Percentiles rank a stretch among this genome's conserved stretches.
phyloP scores from a whole-genome alignment of 257 asterid species.

The Leonotis leonurus region DNA sequence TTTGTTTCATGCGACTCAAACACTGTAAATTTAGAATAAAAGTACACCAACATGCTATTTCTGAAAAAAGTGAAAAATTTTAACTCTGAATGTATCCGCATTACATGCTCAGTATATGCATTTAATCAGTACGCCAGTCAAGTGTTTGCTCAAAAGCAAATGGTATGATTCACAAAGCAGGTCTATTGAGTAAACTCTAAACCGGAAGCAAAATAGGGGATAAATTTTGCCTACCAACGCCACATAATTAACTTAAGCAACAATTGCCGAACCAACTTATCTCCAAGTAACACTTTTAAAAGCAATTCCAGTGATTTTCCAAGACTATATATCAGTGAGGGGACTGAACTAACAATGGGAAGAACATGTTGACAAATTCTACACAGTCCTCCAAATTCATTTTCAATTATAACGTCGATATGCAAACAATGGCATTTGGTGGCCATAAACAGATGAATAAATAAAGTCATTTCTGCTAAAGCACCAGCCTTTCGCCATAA shows the following conservation, averaged over 20 bases:
- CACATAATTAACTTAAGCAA: background rate
- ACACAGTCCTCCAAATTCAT: background rate
- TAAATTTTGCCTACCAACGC: background rate
- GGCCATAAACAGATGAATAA: background rate
- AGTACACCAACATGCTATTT: background rate
- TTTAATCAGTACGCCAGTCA: background rate
- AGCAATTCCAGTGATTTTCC: background rate
- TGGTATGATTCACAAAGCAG: background rate
- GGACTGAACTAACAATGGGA: background rate
- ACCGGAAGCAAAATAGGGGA: background rate
- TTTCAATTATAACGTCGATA: background rate
- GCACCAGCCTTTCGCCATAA: background rate
- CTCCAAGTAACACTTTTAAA: background rate
- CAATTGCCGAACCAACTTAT: background rate
- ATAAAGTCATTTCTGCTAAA: background rate
- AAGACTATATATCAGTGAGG: background rate
- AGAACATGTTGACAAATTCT: background rate
- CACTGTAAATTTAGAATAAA: background rate
- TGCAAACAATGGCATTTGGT: background rate
- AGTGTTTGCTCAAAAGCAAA: background rate
- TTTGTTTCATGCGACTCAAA: slow-evolving; percentile 17
- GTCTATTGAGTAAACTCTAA: background rate
- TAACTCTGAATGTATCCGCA: background rate
- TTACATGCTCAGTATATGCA: background rate
- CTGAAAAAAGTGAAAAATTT: background rate